Percentiles rank a stretch among this genome's conserved stretches.
These are phyloP conservation scores for Candida vartiovaarae DNA, from an alignment of 805 yeast species.

Conservation along the genomic window DNA sequence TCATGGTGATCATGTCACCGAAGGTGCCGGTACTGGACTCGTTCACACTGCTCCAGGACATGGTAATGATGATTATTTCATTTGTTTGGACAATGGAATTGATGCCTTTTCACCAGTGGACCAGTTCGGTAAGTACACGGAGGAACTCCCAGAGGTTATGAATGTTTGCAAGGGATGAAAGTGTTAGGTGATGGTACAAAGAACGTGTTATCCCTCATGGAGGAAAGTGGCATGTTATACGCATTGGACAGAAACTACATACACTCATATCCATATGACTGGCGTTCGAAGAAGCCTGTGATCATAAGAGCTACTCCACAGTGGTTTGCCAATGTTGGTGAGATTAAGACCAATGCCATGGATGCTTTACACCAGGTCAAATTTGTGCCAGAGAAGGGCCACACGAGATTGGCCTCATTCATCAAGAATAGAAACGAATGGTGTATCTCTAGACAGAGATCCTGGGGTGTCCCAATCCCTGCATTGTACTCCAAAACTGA, in stretches of 20 bases:
- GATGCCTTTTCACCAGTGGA: constrained; percentile 74
- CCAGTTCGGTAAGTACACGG: constrained; percentile 57
- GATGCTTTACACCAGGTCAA: constrained; percentile 53
- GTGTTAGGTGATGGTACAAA: constrained; percentile 58
- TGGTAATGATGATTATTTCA: constrained; percentile 85
- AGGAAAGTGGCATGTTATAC: constrained; percentile 38
- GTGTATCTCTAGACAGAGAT: constrained; percentile 95
- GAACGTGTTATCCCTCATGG: constrained; percentile 37
- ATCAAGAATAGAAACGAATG: constrained; percentile 79
- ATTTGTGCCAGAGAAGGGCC: constrained; percentile 71
- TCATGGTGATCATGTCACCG: constrained; percentile 77
- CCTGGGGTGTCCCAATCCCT: constrained; percentile 98
- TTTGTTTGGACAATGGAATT: constrained; percentile 53
- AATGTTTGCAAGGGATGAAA: constrained; percentile 42
- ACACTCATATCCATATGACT: constrained; percentile 94
- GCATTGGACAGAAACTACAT: constrained; percentile 41
- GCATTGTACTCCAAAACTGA: constrained; percentile 52
- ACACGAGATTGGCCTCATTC: constrained; percentile 64
- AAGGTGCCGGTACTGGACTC: constrained; percentile 82
- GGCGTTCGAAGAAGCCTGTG: constrained; percentile 96
- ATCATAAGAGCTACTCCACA: constrained; percentile 93
- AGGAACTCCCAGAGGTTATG: constrained; percentile 43
- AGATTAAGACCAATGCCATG: constrained; percentile 57
- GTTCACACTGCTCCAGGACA: constrained; percentile 99
- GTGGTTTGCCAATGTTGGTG: constrained; percentile 87